A percentile compares a stretch with the other conserved stretches of the same genome.
Conservation (phyloP, 2,329 filamentous ascomycete species). For the Fusarium tricinctum region DNA sequence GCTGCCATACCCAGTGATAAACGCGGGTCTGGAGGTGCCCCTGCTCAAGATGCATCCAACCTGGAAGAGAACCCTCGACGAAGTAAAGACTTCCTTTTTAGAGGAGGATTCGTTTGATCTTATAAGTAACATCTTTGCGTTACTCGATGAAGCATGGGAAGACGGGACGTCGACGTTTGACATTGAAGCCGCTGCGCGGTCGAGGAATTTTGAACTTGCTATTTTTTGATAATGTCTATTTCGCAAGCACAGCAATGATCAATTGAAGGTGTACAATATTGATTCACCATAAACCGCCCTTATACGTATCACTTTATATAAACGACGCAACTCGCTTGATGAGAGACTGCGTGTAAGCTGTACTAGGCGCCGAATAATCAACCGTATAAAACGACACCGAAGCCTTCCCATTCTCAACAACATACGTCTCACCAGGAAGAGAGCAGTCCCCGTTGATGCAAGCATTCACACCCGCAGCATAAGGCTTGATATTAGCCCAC, state of each 20-base stretch:
- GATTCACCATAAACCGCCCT: neutral
- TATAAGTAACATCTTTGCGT: slow-evolving; percentile 21
- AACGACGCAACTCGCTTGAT: slow-evolving; percentile 46
- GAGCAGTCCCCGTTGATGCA: slow-evolving; percentile 67
- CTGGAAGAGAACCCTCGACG: slow-evolving; percentile 40
- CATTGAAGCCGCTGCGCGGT: slow-evolving; percentile 30
- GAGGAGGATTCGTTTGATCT: slow-evolving; percentile 33
- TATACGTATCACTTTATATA: slow-evolving; percentile 4
- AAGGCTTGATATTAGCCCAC: slow-evolving; percentile 57
- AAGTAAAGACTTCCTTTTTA: slow-evolving; percentile 28
- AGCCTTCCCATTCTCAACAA: slow-evolving; percentile 59
- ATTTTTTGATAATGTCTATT: slow-evolving; percentile 26
- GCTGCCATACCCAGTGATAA: slow-evolving; percentile 37
- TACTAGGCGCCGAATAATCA: slow-evolving; percentile 63
- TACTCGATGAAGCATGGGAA: slow-evolving; percentile 43
- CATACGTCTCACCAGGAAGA: slow-evolving; percentile 64
- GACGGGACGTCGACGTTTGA: slow-evolving; percentile 41
- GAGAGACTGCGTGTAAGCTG: slow-evolving; percentile 43
- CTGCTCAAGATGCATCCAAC: slow-evolving; percentile 29
- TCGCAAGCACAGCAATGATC: neutral
- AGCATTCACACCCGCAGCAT: slow-evolving; percentile 59
- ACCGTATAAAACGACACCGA: slow-evolving; percentile 64
- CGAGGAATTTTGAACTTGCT: slow-evolving; percentile 34
- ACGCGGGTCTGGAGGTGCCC: slow-evolving; percentile 40
- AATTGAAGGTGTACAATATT: neutral